Evolutionary conservation across 805 yeast genomes (phyloP).

Genomic region (Wickerhamiella kazuoi): DNA sequence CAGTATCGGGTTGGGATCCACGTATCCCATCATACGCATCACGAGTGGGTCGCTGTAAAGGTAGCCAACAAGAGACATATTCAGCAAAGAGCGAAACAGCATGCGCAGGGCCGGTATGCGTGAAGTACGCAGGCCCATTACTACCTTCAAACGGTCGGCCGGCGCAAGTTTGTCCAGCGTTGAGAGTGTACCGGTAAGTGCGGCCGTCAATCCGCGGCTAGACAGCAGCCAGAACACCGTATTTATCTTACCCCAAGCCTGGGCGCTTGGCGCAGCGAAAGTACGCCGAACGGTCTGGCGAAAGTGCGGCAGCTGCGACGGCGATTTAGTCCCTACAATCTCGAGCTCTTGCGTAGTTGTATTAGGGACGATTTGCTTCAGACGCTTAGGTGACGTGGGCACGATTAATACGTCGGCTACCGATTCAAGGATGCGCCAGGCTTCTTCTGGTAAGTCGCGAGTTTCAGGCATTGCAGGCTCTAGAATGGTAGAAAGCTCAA

Average conservation of each 20-base stretch:
- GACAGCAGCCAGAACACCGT: conserved; percentile 11
- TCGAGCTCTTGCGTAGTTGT: conserved; percentile 1
- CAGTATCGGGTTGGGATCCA: conserved; percentile 6
- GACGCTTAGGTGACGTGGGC: neutral
- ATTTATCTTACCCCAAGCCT: conserved; percentile 5
- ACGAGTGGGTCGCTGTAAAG: neutral
- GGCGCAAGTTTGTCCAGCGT: conserved; percentile 15
- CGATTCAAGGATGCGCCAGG: conserved; percentile 2
- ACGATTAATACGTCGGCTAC: conserved; percentile 1
- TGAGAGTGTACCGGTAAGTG: conserved; percentile 12
- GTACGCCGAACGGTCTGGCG: neutral
- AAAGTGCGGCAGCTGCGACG: neutral
- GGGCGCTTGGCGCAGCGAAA: neutral
- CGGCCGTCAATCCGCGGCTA: conserved; percentile 12
- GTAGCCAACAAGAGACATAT: conserved; percentile 10
- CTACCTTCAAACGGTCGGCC: conserved; percentile 21
- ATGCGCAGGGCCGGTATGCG: conserved; percentile 23
- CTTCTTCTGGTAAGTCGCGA: neutral
- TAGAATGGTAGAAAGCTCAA: too few species aligned
- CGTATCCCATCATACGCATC: conserved; percentile 5
- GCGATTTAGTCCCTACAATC: conserved; percentile 1
- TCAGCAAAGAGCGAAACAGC: conserved; percentile 20
- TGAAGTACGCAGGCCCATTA: conserved; percentile 28
- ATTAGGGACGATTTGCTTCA: neutral
- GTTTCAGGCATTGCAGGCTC: too few species aligned